Evolutionary conservation across 768 basidiomycete genomes (phyloP), one percentile per base, ranked within the genome.

Genomic region (Russula earlei): DNA sequence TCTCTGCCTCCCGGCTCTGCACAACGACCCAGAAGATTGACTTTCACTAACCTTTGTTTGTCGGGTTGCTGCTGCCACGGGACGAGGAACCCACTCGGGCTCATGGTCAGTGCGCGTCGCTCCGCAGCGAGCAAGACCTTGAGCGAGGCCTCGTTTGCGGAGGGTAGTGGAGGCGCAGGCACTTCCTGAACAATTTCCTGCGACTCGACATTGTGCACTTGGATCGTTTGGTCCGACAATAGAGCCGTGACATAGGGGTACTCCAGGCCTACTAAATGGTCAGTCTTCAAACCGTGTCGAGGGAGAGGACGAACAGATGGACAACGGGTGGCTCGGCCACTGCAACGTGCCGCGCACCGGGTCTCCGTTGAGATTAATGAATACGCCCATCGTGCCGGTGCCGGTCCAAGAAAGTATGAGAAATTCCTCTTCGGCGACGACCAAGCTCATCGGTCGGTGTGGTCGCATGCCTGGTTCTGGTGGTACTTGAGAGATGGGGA

Each of bases 271-370:
- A 62, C 41, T 1, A 25, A 15, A 43, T 9, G 45, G 20, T 36
- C 17, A 49, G 40, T 5, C 12, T 22, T n/a, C 33, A 36, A 19
- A 53, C 34, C 1, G 37, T 9, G 10, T 10, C n/a, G 25, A 29
- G 19, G 4, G 14, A 29, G 44, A 49, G 4, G 34, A 79, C 87
- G 65, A 64, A 93, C 91, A 83, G 36, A 91, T 72, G 19, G 83
- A 78, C 22, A 81, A 71, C 0, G 92, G 90, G 72, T 94, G 83
- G 48, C 74, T 78, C 3, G 82, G 77, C 90, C 91, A 96, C 66
- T 91, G 80, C 42, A 96, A 71, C 2, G 93, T 94, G 2, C 92
- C 92, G 44, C 93, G 78, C 8, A 91, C 84, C 5, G 94, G 91
- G 68, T 95, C 92, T 0, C 91, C 93, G 2, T 81, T 79, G 0